Evolutionary conservation across 2,329 filamentous ascomycete genomes (phyloP), one percentile per base, ranked within the genome.

Genomic region (Colletotrichum lentis): DNA sequence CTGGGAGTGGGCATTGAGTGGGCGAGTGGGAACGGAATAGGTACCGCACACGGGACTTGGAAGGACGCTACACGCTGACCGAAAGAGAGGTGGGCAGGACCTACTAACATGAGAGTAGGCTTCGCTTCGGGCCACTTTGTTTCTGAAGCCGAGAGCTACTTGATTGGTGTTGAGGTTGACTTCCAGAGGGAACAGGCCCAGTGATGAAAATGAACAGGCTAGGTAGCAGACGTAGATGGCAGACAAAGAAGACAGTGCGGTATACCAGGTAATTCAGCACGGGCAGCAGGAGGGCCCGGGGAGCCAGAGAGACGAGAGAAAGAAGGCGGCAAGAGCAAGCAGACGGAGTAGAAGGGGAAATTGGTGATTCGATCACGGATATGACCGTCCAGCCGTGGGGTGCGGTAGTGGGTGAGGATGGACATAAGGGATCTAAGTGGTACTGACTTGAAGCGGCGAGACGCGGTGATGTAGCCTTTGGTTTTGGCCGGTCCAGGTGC

Each of bases 361-460:
- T 47, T 44, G 41, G 47, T 37, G 41, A 37, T 58, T 24, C n/a
- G 56, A 39, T 47, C 39, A 39, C 56, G 56, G 56, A 59, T 49
- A 59, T 59, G 56, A 59, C 56, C 56, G 56, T 58, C 56, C 31
- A 35, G n/a, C 43, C 44, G 31, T 39, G 44, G 43, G 11, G 43
- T 22, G 39, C 14, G 31, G 56, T 22, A 10, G 24, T 35, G 24
- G 43, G 27, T 18, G 24, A 58, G 18, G 7, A 14, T 31, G 24
- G n/a, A 35, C 2, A 35, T 24, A 47, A 58, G n/a, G 27, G 12
- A 39, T 3, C 27, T 39, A 54, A 39, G 7, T 10, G 31, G 7
- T 59, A 59, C 56, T 59, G 56, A 59, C 56, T 39, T 59, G 56
- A 49, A 37, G 31, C n/a, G 44, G 7, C 20, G 56, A 22, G n/a